Base-by-base conservation (phyloP, 305 asterid genomes). In the Fraxinus greggii region DNA sequence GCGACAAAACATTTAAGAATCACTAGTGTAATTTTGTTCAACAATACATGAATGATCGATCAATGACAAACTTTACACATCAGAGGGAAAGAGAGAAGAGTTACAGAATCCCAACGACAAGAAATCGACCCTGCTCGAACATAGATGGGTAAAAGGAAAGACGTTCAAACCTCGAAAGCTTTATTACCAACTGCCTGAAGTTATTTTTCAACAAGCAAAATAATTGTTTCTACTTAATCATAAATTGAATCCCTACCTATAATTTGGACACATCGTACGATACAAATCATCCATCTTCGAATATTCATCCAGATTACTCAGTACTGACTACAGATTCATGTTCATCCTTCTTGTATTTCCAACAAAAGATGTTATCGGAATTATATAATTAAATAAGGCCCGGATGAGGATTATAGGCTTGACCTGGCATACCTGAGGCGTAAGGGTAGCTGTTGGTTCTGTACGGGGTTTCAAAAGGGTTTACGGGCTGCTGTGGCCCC, bases 381-480 rank as follows among this genome's bases (percentile, higher is more conserved):
- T 10, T 29, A 15, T 28, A 28, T 28, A 28, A 24, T 85, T 82
- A 88, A 73, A 83, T 82, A 82, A 85, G 82, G 79, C 91, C 90
- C 1, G 88, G 67, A 76, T 88, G 79, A 67, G 89, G 89, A 69
- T 87, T 87, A 78, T 88, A 84, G 15, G 88, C 75, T 81, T 81
- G 91, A 85, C 84, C 86, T 5, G 87, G 91, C 90, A 88, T 79
- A 75, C 84, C 82, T 7, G 87, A 73, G 75, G 82, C 86, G 0
- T 86, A 85, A 5, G 88, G 88, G 79, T 83, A 87, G 40, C 78
- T 82, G 24, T 59, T 83, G 28, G 86, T 86, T 65, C 86, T 89
- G 28, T 74, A 88, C 1, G 86, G 85, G n/a, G 83, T 82, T 78
- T 84, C 91, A 17, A 88, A 89, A 36, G 91, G 92, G 80, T 89